These are phyloP conservation scores for Neltuma alba DNA, from an alignment of 306 rosid genomes.

Conservation along the genomic window DNA sequence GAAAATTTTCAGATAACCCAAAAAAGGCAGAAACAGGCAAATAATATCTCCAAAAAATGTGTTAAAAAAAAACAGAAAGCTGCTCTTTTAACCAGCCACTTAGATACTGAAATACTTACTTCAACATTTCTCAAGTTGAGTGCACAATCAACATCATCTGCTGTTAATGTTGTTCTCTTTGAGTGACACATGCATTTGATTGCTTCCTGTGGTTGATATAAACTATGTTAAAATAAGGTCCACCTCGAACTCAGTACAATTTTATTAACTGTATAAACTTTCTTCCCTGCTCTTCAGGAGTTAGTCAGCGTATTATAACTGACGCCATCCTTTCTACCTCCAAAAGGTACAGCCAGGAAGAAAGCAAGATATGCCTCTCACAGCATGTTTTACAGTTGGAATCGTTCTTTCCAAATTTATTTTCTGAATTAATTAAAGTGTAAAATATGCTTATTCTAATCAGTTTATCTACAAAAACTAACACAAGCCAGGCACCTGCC, in stretches of 20 bases:
- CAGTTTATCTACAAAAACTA: not conserved
- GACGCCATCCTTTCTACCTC: not conserved
- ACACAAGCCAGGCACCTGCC: not conserved
- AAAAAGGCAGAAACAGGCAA: not conserved
- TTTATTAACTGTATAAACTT: not conserved
- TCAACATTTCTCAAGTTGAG: slow-evolving; percentile 85
- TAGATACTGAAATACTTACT: slow-evolving; percentile 46
- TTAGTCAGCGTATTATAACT: not conserved
- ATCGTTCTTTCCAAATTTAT: not conserved
- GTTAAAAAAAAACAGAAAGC: not conserved
- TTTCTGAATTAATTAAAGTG: not conserved
- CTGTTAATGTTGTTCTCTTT: slow-evolving; percentile 63
- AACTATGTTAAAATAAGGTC: not conserved
- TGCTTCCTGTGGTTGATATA: slow-evolving; percentile 67
- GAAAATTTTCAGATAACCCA: slow-evolving; percentile 7
- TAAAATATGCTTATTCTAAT: not conserved
- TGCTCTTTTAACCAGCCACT: not conserved
- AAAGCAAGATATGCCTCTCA: not conserved
- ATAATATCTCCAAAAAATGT: not conserved
- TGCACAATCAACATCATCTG: slow-evolving; percentile 84
- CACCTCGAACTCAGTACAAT: not conserved
- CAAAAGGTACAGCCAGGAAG: not conserved
- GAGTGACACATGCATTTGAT: slow-evolving; percentile 96
- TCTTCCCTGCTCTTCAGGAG: not conserved
- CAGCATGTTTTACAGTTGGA: slow-evolving; percentile 1